A percentile compares a stretch with the other conserved stretches of the same genome.
Conservation (phyloP, 495 filamentous ascomycete species). For the Trichoderma asperelloides region DNA sequence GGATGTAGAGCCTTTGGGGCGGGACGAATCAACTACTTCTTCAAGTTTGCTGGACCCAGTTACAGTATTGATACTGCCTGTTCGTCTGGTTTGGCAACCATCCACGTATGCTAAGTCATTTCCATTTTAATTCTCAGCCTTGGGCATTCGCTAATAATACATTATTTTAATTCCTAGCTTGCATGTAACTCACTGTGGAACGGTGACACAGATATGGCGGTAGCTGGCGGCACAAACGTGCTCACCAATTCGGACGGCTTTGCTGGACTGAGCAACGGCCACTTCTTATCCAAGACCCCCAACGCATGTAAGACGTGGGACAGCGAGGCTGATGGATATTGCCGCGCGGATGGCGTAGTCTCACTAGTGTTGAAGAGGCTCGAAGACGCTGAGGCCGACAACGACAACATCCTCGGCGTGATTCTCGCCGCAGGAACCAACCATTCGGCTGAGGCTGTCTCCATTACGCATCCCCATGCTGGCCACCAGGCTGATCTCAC, state of each 20-base stretch:
- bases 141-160: too few species aligned
- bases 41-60: constrained; percentile 22
- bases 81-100: constrained; percentile 36
- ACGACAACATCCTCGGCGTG: constrained; percentile 62
- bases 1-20: background rate
- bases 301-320: constrained; percentile 27
- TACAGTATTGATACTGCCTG: constrained; percentile 38
- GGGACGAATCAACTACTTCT: background rate
- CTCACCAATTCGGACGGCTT: background rate
- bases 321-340: constrained; percentile 56
- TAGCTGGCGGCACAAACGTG: constrained; percentile 6
- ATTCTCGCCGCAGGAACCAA: constrained; percentile 62
- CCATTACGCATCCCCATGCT: constrained; percentile 76
- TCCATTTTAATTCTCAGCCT: too few species aligned
- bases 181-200: constrained; percentile 36
- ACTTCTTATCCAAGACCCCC: background rate
- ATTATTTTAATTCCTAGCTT: too few species aligned
- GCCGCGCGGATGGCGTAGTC: constrained; percentile 62
- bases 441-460: constrained; percentile 65
- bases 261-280: background rate
- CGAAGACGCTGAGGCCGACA: constrained; percentile 63
- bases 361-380: constrained; percentile 66
- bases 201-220: constrained; percentile 29
- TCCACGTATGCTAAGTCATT: constrained; percentile 25
- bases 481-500: constrained; percentile 66